phyloP scores from a whole-genome alignment of 345 rosid genomes.

The Eucalyptus albens region DNA sequence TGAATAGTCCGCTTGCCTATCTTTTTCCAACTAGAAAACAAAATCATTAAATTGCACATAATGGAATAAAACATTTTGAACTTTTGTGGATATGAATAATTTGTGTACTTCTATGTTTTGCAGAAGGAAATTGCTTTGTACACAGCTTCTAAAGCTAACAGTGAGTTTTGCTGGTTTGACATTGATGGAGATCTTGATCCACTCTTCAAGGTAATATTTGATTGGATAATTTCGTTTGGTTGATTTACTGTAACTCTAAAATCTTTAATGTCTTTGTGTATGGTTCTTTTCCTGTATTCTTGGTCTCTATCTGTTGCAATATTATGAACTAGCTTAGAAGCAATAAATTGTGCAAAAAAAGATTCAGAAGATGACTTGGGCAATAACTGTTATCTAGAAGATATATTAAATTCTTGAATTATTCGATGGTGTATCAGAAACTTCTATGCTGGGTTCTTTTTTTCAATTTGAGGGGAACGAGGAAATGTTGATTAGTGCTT shows the following conservation, averaged over 20 bases:
- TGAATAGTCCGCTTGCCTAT: neutral
- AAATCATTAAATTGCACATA: neutral
- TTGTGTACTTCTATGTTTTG: neutral
- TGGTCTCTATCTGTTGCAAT: neutral
- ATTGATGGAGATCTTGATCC: conserved; percentile 92
- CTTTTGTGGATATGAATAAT: neutral
- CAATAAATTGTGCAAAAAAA: neutral
- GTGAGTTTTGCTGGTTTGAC: conserved; percentile 84
- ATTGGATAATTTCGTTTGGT: neutral
- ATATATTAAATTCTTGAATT: neutral
- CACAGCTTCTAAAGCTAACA: conserved; percentile 71
- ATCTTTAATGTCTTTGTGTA: neutral
- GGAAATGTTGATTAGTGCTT: neutral
- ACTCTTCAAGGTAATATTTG: conserved; percentile 68
- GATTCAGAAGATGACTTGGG: neutral
- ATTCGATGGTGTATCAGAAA: neutral
- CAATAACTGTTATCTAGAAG: neutral
- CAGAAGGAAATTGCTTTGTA: conserved; percentile 97
- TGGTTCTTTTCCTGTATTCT: neutral
- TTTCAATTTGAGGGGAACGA: neutral
- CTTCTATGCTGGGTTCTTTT: neutral
- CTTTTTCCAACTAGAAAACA: neutral
- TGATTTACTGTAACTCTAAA: neutral
- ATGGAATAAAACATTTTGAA: neutral
- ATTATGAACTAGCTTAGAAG: neutral